A percentile compares a stretch with the other conserved stretches of the same genome.
Conservation (phyloP, 345 rosid species). For the Linum usitatissimum region DNA sequence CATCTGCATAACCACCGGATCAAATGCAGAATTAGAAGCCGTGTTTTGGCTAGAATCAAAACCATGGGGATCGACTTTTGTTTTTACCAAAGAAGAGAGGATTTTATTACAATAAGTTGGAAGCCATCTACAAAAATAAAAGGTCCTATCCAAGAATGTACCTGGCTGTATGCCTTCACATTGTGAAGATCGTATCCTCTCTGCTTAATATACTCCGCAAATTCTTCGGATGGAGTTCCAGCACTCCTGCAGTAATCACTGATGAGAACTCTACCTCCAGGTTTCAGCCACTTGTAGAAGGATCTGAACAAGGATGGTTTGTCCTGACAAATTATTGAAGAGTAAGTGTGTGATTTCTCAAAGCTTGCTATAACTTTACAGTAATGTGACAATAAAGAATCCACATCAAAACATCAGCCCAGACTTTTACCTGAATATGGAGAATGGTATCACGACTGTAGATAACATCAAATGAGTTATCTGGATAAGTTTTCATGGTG, state of each 20-base stretch:
- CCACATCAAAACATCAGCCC: neutral
- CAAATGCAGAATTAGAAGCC: constrained; percentile 5
- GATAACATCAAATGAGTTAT: constrained; percentile 75
- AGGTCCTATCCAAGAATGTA: too few species aligned
- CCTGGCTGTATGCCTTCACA: constrained; percentile 75
- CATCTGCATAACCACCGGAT: constrained; percentile 37
- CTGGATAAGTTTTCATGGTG: constrained; percentile 76
- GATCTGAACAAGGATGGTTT: constrained; percentile 76
- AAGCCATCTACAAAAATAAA: too few species aligned
- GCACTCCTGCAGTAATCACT: constrained; percentile 74
- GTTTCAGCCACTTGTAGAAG: constrained; percentile 90
- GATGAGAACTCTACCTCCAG: constrained; percentile 89
- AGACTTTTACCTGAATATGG: constrained; percentile 61
- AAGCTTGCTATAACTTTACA: too few species aligned
- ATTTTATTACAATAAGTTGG: too few species aligned
- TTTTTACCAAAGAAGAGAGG: too few species aligned
- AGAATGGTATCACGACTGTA: constrained; percentile 97
- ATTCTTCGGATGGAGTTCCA: constrained; percentile 59
- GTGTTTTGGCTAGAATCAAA: too few species aligned
- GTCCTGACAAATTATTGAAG: constrained; percentile 40
- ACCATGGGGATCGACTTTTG: neutral
- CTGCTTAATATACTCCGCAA: constrained; percentile 59
- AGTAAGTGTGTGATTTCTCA: neutral
- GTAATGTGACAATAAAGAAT: too few species aligned
- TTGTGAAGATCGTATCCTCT: constrained; percentile 95